phyloP scores from a whole-genome alignment of 495 filamentous ascomycete genomes.

The Letharia lupina region DNA sequence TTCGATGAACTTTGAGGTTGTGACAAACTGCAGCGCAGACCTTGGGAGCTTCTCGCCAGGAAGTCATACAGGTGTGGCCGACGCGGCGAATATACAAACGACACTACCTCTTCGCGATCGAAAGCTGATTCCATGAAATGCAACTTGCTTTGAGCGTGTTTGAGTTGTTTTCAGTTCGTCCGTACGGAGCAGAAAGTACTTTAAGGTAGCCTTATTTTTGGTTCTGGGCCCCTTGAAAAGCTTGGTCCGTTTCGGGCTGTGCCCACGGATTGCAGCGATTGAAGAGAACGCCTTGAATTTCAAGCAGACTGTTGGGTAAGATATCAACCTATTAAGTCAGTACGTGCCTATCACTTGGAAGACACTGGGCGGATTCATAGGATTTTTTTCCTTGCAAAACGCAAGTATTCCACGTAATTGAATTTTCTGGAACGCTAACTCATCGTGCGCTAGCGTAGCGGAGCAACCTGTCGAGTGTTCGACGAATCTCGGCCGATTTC shows the following conservation, averaged over 20 bases:
- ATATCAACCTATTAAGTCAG: not conserved
- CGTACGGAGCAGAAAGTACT: not conserved
- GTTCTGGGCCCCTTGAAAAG: constrained; percentile 10
- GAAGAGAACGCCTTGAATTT: not conserved
- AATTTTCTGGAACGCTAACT: constrained; percentile 1
- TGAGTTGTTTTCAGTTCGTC: not conserved
- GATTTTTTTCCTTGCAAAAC: not conserved
- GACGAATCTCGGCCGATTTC: too few species aligned
- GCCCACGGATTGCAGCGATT: not conserved
- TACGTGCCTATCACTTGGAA: not conserved
- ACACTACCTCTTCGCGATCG: constrained; percentile 11
- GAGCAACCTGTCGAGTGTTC: not conserved
- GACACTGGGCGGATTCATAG: not conserved
- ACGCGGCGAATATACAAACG: constrained; percentile 15
- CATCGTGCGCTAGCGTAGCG: constrained; percentile 3
- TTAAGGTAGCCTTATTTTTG: constrained; percentile 14
- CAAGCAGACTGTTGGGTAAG: not conserved
- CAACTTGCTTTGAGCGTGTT: constrained; percentile 6
- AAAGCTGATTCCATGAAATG: constrained; percentile 23
- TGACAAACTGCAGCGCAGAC: constrained; percentile 11
- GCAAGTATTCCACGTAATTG: not conserved
- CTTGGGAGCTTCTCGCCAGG: constrained; percentile 9
- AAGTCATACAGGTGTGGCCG: constrained; percentile 16
- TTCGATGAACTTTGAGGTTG: not conserved
- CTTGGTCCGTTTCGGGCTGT: constrained; percentile 14